These are phyloP conservation scores for Heritiera fomes DNA, from an alignment of 345 rosid species.

Conservation along the genomic window DNA sequence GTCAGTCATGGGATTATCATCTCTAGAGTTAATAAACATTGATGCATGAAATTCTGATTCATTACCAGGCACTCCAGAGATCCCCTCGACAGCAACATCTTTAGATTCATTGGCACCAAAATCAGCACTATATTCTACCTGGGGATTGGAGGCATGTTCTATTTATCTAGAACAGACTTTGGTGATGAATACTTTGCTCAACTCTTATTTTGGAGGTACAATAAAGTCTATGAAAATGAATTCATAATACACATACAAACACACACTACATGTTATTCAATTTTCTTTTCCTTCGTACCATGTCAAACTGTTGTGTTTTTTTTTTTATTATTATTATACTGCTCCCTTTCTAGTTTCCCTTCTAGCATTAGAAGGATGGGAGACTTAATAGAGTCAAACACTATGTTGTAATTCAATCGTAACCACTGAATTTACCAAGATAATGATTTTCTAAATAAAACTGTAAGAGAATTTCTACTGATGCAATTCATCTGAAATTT, in stretches of 20 bases:
- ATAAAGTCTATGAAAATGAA: background rate
- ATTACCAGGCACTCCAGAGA: too few species aligned
- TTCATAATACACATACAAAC: background rate
- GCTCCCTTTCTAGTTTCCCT: background rate
- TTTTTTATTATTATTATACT: background rate
- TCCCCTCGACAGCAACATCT: too few species aligned
- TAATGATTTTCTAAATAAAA: background rate
- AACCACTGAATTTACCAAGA: background rate
- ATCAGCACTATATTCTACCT: too few species aligned
- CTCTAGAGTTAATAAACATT: too few species aligned
- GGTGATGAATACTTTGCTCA: background rate
- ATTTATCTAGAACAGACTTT: too few species aligned
- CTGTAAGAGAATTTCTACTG: background rate
- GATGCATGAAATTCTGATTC: too few species aligned
- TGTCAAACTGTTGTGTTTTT: background rate
- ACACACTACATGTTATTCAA: background rate
- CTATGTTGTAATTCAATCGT: background rate
- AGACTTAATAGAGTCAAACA: background rate
- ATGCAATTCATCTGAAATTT: background rate
- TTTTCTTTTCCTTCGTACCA: background rate
- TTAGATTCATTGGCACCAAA: too few species aligned
- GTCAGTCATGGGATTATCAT: too few species aligned
- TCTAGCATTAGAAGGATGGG: background rate
- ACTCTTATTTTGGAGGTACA: background rate
- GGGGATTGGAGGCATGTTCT: too few species aligned